phyloP scores from a whole-genome alignment of 129 eudicot genomes.

The Artemisia argyi region DNA sequence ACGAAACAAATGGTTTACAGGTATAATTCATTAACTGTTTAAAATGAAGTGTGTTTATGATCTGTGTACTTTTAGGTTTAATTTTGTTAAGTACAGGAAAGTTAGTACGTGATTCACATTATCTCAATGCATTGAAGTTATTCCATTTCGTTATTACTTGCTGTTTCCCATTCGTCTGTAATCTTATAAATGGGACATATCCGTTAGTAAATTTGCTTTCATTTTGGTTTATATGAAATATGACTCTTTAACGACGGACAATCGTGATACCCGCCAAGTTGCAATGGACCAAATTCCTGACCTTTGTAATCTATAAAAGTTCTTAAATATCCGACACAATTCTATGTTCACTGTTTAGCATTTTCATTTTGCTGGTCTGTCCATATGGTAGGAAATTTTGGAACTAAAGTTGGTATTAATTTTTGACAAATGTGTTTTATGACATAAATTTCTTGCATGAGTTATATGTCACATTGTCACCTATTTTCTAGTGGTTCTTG shows the following conservation, averaged over 20 bases:
- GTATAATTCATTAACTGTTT: constrained; percentile 34
- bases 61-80: constrained; percentile 1
- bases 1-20: constrained; percentile 42
- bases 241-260: neutral
- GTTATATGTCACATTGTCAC: neutral
- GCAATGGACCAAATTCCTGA: neutral
- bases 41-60: constrained; percentile 21
- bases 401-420: neutral
- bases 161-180: too few relatives aligned
- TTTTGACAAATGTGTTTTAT: neutral
- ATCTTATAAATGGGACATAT: too few relatives aligned
- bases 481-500: neutral
- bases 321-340: neutral
- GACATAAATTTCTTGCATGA: neutral
- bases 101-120: neutral
- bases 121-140: neutral
- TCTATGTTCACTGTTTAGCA: neutral
- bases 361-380: neutral
- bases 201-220: too few relatives aligned
- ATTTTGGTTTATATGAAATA: neutral
- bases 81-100: neutral
- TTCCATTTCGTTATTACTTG: neutral
- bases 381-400: constrained; percentile 11
- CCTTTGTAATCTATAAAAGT: neutral
- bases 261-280: neutral